These are phyloP conservation scores for Botrytis elliptica DNA, from an alignment of 2,329 filamentous ascomycete species.

Conservation along the genomic window DNA sequence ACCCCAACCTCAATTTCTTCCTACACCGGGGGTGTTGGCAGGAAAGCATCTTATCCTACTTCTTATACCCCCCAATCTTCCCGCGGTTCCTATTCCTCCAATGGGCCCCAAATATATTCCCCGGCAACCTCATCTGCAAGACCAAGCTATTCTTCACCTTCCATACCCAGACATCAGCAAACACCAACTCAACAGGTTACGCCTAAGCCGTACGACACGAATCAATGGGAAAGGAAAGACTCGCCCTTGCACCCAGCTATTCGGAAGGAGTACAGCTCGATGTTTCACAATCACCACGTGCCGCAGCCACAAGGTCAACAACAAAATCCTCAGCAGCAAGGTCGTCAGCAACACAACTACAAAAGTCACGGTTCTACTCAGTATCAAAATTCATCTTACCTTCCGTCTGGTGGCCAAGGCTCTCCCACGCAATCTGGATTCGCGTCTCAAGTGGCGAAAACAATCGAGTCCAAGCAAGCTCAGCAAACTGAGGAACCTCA, in stretches of 20 bases:
- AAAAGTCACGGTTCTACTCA: not conserved
- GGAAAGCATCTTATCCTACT: not conserved
- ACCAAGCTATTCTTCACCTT: conserved; percentile 16
- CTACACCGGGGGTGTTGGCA: conserved; percentile 11
- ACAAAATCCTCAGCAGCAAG: not conserved
- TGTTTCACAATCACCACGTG: conserved; percentile 29
- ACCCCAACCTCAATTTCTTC: conserved; percentile 18
- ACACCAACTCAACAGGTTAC: conserved; percentile 21
- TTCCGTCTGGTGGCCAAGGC: not conserved
- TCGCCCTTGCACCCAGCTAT: conserved; percentile 42
- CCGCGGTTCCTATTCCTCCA: conserved; percentile 6
- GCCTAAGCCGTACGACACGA: conserved; percentile 11
- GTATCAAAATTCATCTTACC: not conserved
- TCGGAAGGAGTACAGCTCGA: conserved; percentile 37
- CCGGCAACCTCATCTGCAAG: conserved; percentile 14
- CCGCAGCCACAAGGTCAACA: conserved; percentile 19
- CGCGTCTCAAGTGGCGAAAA: not conserved
- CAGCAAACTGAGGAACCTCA: not conserved
- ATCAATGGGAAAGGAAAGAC: conserved; percentile 35
- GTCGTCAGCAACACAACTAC: not conserved
- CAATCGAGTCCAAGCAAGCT: not conserved
- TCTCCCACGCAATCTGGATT: not conserved
- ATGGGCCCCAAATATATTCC: conserved; percentile 17
- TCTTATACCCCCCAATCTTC: conserved; percentile 5
- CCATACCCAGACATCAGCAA: conserved; percentile 21